Evolutionary conservation across 1,284 basidiomycete species (phyloP), one percentile per base, ranked within the genome.

Genomic region (Puccinia coronata): DNA sequence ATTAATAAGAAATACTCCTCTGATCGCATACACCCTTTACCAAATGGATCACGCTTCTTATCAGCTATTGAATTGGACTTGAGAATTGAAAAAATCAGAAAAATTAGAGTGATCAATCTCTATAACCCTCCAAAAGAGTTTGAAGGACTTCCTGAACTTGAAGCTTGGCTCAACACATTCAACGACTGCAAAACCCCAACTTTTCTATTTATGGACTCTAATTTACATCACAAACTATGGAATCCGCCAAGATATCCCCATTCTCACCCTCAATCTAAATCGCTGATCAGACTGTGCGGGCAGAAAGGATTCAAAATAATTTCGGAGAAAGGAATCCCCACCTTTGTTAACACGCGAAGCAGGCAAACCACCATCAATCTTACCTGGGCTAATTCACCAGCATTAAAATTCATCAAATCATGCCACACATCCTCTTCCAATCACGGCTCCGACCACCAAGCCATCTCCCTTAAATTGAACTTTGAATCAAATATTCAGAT

Each of bases 261-360:
- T 20, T 9, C 23, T 20, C 49, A 74, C 28, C 34, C n/a, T 6
- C 2, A 51, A 49, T n/a, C 41, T n/a, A 49, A 47, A 43, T 3
- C 5, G 18, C 41, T 70, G 18, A 74, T 74, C 20, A 53, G 41
- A 25, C 49, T 36, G 5, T 74, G 71, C 31, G 71, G 51, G 12
- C 43, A 41, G 5, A 59, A 53, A 31, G 71, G 71, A 5, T 74
- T 74, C 41, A 74, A 74, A 57, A 16, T 59, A 4, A 41, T 74
- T 1, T 74, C 71, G 36, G 43, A 57, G 20, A 61, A 12, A 74
- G 28, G 39, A 6, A 25, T 39, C 25, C 71, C 71, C 3, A 74
- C 71, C 12, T 74, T 53, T 41, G 8, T 74, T 1, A 34, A 2
- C 47, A 55, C 14, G 57, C 55, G 31, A 16, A 36, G 16, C 3